These are phyloP conservation scores for Aspergillus asperescens DNA, from an alignment of 495 filamentous ascomycete species.

Conservation along the genomic window DNA sequence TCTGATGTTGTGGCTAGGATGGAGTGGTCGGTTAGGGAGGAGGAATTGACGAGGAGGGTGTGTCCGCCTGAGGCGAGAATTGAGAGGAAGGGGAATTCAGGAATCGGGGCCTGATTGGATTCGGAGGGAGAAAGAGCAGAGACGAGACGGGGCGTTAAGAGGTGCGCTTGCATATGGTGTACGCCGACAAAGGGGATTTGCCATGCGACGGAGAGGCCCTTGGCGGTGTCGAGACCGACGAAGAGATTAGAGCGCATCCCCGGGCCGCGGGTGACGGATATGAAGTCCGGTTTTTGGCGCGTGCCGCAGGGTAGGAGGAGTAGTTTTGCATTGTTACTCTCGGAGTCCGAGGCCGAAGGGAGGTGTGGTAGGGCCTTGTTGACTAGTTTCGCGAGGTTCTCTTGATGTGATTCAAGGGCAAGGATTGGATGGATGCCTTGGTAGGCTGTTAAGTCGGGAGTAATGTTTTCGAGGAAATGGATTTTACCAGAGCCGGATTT, in stretches of 20 bases:
- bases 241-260: slow-evolving; percentile 76
- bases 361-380: slow-evolving; percentile 54
- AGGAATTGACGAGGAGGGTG: slow-evolving; percentile 74
- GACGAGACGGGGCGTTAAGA: slow-evolving; percentile 80
- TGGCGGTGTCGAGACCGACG: slow-evolving; percentile 76
- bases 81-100: slow-evolving; percentile 75
- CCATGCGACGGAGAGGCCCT: slow-evolving; percentile 82
- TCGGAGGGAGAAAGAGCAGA: slow-evolving; percentile 44
- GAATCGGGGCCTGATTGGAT: slow-evolving; percentile 8
- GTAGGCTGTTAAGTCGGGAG: slow-evolving; percentile 64
- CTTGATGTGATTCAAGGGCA: slow-evolving; percentile 67
- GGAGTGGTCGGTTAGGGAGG: slow-evolving; percentile 56
- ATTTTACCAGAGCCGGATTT: slow-evolving; percentile 44
- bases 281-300: slow-evolving; percentile 62
- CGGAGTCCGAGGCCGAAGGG: slow-evolving; percentile 27
- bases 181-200: slow-evolving; percentile 75
- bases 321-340: slow-evolving; percentile 8
- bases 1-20: slow-evolving; percentile 66
- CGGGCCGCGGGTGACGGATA: slow-evolving; percentile 82
- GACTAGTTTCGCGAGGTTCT: slow-evolving; percentile 60
- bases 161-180: slow-evolving; percentile 96
- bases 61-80: slow-evolving; percentile 92
- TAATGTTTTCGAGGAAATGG: slow-evolving; percentile 77
- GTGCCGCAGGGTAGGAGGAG: slow-evolving; percentile 21
- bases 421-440: slow-evolving; percentile 73